Base-by-base conservation (phyloP, 371 early-diverging fungal species). In the Homolaphlyctis polyrhiza region DNA sequence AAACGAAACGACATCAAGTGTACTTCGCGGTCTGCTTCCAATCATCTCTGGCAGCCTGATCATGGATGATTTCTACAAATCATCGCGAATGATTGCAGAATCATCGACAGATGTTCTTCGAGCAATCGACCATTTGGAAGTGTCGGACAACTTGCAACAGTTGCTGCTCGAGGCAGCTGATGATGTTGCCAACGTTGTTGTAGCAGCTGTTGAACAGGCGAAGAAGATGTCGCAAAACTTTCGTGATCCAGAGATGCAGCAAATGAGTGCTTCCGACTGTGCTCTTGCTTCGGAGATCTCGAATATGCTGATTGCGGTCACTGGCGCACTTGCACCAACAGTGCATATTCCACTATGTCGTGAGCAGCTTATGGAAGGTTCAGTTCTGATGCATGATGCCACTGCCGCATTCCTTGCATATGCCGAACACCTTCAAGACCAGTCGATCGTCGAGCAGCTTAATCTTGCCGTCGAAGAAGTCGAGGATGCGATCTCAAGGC, bases 281-380 rank as follows among this genome's bases (percentile, higher is more conserved):
- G 72, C 70, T 33, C 23, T 57, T 2, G 65, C 66, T 13, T 71
- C 72, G 5, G 76, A 75, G 30, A 43, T 58, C 21, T 65, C 72
- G 0, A 62, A 70, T 23, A 59, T 67, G 33, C 30, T 80, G 23
- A 66, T 72, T 14, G 78, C 81, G 0, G 71, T 71, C 39, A 70
- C 74, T 21, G 57, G 63, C 16, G 66, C 67, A 2, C 64, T 79
- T 0, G 61, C 76, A 16, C 75, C 78, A 0, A 65, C 67, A 16
- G 62, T 82, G 11, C 66, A 61, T 25, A 61, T 63, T 30, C 64
- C 74, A n/a, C 43, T 74, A 13, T 76, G 79, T 58, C 45, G 69
- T 4, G 81, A 79, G 43, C 79, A 78, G 51, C 60, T 83, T 18
- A 36, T 71, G 54, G 77, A 75, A 47, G 61, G 70, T 13, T 66